Conservation (phyloP, 2,329 filamentous ascomycete species). For the Hymenoscyphus occultus region DNA sequence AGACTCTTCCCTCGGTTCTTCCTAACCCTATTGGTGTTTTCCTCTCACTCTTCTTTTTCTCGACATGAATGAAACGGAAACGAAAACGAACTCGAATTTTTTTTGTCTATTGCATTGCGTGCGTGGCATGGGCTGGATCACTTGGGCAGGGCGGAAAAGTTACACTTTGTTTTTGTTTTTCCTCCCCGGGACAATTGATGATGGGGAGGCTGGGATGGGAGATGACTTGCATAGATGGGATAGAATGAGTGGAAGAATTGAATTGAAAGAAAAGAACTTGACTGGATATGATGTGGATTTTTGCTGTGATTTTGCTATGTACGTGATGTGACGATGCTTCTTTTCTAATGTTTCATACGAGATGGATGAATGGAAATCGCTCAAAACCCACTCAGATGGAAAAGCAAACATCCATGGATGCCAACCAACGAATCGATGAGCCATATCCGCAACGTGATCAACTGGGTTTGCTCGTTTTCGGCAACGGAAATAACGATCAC, state of each 20-base stretch:
- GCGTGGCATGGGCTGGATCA: slow-evolving; percentile 11
- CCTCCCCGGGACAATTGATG: neutral
- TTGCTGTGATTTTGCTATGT: too few relatives aligned
- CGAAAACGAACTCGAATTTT: neutral
- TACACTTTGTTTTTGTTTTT: neutral
- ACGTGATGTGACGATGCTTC: too few relatives aligned
- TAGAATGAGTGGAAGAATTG: neutral
- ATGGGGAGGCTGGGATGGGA: neutral
- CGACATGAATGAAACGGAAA: neutral
- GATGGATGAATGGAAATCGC: too few relatives aligned
- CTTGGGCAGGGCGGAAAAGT: neutral
- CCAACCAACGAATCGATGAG: slow-evolving; percentile 5
- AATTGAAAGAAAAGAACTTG: neutral
- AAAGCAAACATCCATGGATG: too few relatives aligned
- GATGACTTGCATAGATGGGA: neutral
- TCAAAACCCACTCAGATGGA: too few relatives aligned
- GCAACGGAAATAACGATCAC: neutral
- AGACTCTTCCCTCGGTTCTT: neutral
- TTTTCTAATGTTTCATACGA: too few relatives aligned
- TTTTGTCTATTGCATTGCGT: slow-evolving; percentile 12
- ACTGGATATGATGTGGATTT: too few relatives aligned
- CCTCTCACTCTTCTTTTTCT: neutral
- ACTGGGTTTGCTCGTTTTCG: neutral
- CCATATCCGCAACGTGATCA: slow-evolving; percentile 10
- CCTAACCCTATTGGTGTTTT: neutral